Conservation (phyloP, 1,139 yeast genomes). For the Pneumocystis murina region DNA sequence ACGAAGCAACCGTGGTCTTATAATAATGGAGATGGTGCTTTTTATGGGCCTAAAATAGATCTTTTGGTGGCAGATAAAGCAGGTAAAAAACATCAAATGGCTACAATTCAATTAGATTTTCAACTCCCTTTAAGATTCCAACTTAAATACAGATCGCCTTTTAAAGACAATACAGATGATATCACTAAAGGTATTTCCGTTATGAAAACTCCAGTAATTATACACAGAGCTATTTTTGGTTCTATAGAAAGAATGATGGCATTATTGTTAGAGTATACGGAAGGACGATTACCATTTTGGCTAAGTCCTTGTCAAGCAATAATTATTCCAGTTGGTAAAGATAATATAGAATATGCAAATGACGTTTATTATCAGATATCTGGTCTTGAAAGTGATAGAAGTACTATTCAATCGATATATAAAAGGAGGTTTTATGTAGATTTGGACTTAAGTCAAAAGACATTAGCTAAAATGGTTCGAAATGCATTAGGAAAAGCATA, state of each 20-base stretch:
- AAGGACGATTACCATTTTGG: slow-evolving; percentile 99
- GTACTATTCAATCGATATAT: slow-evolving; percentile 2
- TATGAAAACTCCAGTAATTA: slow-evolving; percentile 76
- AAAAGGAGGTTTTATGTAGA: slow-evolving; percentile 63
- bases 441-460: slow-evolving; percentile 83
- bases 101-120: slow-evolving; percentile 94
- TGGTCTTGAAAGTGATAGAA: slow-evolving; percentile 19
- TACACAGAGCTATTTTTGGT: slow-evolving; percentile 95
- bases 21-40: slow-evolving; percentile 95
- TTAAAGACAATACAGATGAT: background rate
- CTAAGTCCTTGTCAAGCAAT: slow-evolving; percentile 90
- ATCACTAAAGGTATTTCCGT: slow-evolving; percentile 21
- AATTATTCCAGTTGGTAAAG: slow-evolving; percentile 89
- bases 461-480: slow-evolving; percentile 92
- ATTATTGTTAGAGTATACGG: slow-evolving; percentile 87
- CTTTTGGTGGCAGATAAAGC: slow-evolving; percentile 82
- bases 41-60: slow-evolving; percentile 97
- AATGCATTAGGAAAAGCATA: slow-evolving; percentile 84
- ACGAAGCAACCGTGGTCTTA: slow-evolving; percentile 45
- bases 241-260: slow-evolving; percentile 98
- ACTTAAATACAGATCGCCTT: slow-evolving; percentile 51
- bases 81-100: slow-evolving; percentile 93
- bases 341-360: slow-evolving; percentile 65
- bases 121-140: slow-evolving; percentile 87
- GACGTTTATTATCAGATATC: slow-evolving; percentile 55